Evolutionary conservation across 371 early-diverging fungal species (phyloP), one percentile per base, ranked within the genome.

Genomic region (Rhizopus arrhizus): DNA sequence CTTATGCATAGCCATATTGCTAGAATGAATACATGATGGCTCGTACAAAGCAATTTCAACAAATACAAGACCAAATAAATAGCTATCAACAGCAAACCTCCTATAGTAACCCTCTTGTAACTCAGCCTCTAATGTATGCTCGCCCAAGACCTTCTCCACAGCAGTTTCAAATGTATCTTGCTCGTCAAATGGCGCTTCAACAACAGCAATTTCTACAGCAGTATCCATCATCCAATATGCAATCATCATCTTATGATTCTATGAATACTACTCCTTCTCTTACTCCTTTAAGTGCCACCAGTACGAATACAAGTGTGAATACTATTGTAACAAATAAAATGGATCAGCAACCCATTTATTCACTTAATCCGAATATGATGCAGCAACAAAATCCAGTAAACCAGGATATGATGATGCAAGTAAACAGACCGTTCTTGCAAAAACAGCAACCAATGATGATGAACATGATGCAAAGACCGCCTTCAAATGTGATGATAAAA

Each of bases 11-110:
- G 22, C 22, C 0, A 22, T 41, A 22, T 41, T 42, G 5, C 43
- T 62, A 78, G 78, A 78, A 73, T 57, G 72, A 78, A 62, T 78
- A 78, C 41, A 59, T 78, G 10, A 43, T 73, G 40, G 58, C 71
- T 10, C 73, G 73, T 58, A 70, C 73, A 32, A 65, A 62, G 8
- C 75, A 73, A 50, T 53, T 78, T 34, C 58, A 73, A 49, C 68
- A 73, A 41, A 73, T 78, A 38, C 61, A 59, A 56, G 66, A 65
- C 12, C 66, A 63, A 28, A 28, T 47, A 22, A 40, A 34, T 29
- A 28, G 36, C 12, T 52, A 49, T 22, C 15, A 38, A 31, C 35
- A 22, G 28, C 16, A 53, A 32, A 8, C 32, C 32, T 46, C 2
- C 15, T 7, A 35, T 51, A 58, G n/a, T 53, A 54, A 15, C 13